Evolutionary conservation across 768 basidiomycete genomes (phyloP).

Genomic region (Lactifluus volemus): DNA sequence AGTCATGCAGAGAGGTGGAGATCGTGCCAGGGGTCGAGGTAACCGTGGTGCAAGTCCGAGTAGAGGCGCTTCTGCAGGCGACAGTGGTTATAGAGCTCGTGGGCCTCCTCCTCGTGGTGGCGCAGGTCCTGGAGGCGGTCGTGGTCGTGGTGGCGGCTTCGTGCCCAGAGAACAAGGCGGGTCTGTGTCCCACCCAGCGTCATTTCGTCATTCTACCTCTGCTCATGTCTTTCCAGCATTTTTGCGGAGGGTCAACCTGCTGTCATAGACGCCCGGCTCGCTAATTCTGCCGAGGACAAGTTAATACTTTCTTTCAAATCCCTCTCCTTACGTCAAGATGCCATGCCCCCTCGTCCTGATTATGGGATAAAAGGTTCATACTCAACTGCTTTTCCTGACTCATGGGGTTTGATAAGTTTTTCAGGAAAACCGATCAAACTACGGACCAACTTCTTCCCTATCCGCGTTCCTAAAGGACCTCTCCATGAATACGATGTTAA

Average conservation of each 20-base stretch:
- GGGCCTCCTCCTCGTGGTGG: slow-evolving; percentile 16
- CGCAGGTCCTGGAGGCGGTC: slow-evolving; percentile 25
- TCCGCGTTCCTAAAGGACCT: slow-evolving; percentile 38
- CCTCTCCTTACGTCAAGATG: slow-evolving; percentile 23
- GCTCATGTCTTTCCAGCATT: slow-evolving; percentile 26
- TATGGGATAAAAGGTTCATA: slow-evolving; percentile 30
- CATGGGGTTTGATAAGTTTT: not conserved
- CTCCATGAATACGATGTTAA: slow-evolving; percentile 41
- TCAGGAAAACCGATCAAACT: slow-evolving; percentile 36
- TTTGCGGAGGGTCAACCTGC: slow-evolving; percentile 33
- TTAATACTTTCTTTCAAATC: slow-evolving; percentile 32
- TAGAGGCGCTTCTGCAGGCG: not conserved
- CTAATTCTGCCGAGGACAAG: slow-evolving; percentile 33
- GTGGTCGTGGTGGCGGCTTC: slow-evolving; percentile 26
- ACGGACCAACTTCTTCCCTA: slow-evolving; percentile 45
- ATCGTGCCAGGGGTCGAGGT: slow-evolving; percentile 21
- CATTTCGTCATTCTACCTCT: not conserved
- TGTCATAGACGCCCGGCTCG: slow-evolving; percentile 46
- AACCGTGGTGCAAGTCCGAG: slow-evolving; percentile 11
- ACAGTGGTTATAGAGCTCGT: no score
- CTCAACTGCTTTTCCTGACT: not conserved
- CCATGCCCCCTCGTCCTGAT: slow-evolving; percentile 41
- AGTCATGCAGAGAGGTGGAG: slow-evolving; percentile 22
- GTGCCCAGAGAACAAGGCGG: slow-evolving; percentile 33
- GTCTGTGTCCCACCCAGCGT: slow-evolving; percentile 24